These are phyloP conservation scores for Chalciporus sp. DNA, from an alignment of 1,284 basidiomycete genomes.

Conservation along the genomic window DNA sequence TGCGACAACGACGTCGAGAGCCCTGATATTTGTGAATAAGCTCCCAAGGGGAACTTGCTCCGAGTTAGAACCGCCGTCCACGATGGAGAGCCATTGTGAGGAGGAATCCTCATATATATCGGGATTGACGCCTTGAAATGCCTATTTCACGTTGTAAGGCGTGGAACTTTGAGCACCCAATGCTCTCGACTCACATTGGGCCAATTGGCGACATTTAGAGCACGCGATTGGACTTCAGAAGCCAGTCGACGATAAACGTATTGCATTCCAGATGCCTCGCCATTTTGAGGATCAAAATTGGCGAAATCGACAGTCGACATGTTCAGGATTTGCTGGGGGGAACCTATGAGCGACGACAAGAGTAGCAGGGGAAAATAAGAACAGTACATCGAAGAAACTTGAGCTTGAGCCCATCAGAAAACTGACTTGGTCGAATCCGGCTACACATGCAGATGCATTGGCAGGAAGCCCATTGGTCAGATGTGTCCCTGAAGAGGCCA, in stretches of 20 bases:
- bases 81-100: conserved; percentile 53
- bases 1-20: conserved; percentile 69
- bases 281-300: conserved; percentile 36
- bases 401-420: conserved; percentile 69
- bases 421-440: conserved; percentile 65
- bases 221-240: conserved; percentile 49
- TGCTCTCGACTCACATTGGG: conserved; percentile 47
- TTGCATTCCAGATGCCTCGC: conserved; percentile 35
- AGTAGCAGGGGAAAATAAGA: neutral
- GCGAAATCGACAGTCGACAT: conserved; percentile 44
- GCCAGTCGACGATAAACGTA: conserved; percentile 49
- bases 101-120: conserved; percentile 50
- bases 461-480: conserved; percentile 51
- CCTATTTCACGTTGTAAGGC: conserved; percentile 28
- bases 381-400: conserved; percentile 60
- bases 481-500: conserved; percentile 61
- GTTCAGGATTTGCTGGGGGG: conserved; percentile 49
- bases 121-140: conserved; percentile 53
- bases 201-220: conserved; percentile 68
- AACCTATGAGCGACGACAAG: neutral
- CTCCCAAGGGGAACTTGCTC: conserved; percentile 71
- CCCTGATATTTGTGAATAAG: conserved; percentile 63
- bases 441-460: conserved; percentile 58
- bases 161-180: no score
- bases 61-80: conserved; percentile 61